A percentile compares a stretch with the other conserved stretches of the same genome.
Conservation (phyloP, 2,329 filamentous ascomycete genomes). For the Microcyclospora pomicola region DNA sequence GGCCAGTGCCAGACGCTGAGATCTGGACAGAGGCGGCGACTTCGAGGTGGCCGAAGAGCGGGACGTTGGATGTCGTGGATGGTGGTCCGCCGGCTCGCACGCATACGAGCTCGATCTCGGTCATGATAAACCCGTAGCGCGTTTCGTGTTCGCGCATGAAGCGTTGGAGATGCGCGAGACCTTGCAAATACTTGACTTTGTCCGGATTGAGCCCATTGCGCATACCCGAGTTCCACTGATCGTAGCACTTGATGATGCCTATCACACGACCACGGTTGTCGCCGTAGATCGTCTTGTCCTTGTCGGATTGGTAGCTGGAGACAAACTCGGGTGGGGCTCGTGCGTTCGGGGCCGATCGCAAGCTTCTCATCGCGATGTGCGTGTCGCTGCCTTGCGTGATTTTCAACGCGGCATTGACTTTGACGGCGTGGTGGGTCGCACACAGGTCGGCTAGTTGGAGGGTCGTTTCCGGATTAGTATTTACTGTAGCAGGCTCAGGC, state of each 20-base stretch:
- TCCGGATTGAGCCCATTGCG: constrained; percentile 71
- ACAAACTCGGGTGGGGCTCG: constrained; percentile 52
- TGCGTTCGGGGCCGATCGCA: constrained; percentile 21
- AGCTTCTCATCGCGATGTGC: constrained; percentile 37
- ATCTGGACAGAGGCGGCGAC: constrained; percentile 46
- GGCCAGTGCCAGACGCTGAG: constrained; percentile 17
- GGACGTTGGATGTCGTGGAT: constrained; percentile 33
- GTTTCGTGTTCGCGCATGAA: constrained; percentile 88
- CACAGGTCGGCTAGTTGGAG: constrained; percentile 61
- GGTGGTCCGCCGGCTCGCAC: constrained; percentile 58
- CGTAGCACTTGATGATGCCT: constrained; percentile 80
- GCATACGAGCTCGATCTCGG: constrained; percentile 85
- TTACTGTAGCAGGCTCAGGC: constrained; percentile 41
- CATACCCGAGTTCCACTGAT: constrained; percentile 93
- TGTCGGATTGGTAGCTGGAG: constrained; percentile 45
- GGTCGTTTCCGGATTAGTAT: constrained; percentile 57
- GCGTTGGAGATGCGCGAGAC: constrained; percentile 72
- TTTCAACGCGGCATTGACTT: constrained; percentile 71
- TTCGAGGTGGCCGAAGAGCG: constrained; percentile 82
- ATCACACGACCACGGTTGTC: constrained; percentile 49
- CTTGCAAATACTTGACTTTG: constrained; percentile 77
- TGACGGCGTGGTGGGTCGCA: constrained; percentile 65
- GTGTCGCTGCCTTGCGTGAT: constrained; percentile 59
- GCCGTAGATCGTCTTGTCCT: constrained; percentile 34
- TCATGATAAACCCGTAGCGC: constrained; percentile 91